Evolutionary conservation across 306 rosid species (phyloP), one percentile per base, ranked within the genome.

Genomic region (Fragaria ananassa): DNA sequence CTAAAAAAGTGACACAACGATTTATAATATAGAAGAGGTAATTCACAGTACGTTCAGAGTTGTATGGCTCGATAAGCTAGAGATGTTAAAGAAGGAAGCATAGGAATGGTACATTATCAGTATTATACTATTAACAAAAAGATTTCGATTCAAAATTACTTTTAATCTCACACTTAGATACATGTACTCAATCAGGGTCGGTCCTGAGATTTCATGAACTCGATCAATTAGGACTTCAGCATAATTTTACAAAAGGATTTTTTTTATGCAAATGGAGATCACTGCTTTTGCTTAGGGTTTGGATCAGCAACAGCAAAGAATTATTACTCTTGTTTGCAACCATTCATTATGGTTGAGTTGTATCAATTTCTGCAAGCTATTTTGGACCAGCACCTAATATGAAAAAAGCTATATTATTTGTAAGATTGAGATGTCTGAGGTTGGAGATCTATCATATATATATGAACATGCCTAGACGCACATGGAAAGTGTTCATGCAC

Each of bases 401-500:
- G 46, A 39, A 41, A 39, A 41, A 37, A 17, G 1, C 13, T 65
- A 50, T 29, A 21, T 5, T 44, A 31, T 70, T 45, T 44, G 1
- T 2, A 5, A 70, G 39, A 31, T 31, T 4, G 5, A 69, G 9
- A 60, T 41, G 39, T 46, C 76, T 62, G 68, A 78, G 57, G 81
- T 42, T 60, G 41, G 53, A 61, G 49, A 63, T 25, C 23, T 56
- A 15, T 72, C 67, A 65, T 10, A 60, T 27, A 65, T 10, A 60
- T 27, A 72, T 15, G 4, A 18, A 13, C 53, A 67, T 12, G 68
- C 50, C 46, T 49, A 50, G 49, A 13, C 13, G 79, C 85, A 82
- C 82, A 82, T 82, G 85, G 72, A 77, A 15, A 39, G 45, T 46
- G 19, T 72, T 72, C 79, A 49, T 77, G 76, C 71, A 60, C 42